These are phyloP conservation scores for Penicillium daleae DNA, from an alignment of 495 filamentous ascomycete species.

Conservation along the genomic window DNA sequence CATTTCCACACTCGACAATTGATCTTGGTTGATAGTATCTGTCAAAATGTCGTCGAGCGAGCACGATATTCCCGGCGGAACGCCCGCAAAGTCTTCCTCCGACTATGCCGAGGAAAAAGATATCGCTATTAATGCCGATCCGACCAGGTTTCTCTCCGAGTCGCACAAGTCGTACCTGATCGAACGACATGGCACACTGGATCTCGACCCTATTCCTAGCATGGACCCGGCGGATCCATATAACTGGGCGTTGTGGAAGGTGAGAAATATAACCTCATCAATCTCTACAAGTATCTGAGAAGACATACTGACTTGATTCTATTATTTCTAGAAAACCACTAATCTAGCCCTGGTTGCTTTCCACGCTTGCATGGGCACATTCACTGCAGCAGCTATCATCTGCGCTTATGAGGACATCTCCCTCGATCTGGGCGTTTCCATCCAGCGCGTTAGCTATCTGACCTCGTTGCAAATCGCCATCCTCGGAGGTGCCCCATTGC, in stretches of 20 bases:
- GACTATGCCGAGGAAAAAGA: constrained; percentile 37
- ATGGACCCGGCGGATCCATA: constrained; percentile 55
- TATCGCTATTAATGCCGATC: constrained; percentile 12
- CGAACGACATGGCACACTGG: constrained; percentile 55
- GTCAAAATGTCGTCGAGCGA: constrained; percentile 14
- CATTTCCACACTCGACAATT: background rate
- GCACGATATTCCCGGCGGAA: background rate
- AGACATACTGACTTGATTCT: background rate
- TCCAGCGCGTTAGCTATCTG: constrained; percentile 54
- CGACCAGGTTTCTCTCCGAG: constrained; percentile 29
- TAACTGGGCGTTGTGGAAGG: constrained; percentile 59
- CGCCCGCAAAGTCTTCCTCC: constrained; percentile 13
- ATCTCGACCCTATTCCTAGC: constrained; percentile 57
- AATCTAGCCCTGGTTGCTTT: constrained; percentile 59
- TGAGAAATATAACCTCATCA: constrained; percentile 16
- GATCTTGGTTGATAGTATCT: background rate
- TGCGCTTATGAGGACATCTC: constrained; percentile 55
- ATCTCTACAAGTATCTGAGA: background rate
- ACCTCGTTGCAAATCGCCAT: constrained; percentile 57
- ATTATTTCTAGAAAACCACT: constrained; percentile 46
- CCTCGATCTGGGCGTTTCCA: constrained; percentile 43
- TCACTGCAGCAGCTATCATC: constrained; percentile 57
- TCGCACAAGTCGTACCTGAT: constrained; percentile 52
- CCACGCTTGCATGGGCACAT: constrained; percentile 61
- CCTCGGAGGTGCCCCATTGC: constrained; percentile 53